Percentiles rank a stretch among this genome's conserved stretches.
Evolutionary conservation across 495 filamentous ascomycete genomes (phyloP).

Genomic region (Parmelia sp.): DNA sequence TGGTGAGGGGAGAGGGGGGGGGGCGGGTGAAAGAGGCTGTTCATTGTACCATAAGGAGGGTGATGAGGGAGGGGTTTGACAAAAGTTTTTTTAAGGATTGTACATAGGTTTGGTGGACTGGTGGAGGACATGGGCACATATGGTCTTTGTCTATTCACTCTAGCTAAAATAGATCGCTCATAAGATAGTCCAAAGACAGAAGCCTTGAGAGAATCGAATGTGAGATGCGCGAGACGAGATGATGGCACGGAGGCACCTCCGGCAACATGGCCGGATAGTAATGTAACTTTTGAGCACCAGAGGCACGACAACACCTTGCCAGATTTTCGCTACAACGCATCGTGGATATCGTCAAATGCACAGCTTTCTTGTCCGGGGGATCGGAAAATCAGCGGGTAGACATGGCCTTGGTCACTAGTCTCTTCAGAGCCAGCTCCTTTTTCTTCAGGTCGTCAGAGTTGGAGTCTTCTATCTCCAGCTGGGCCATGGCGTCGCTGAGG

Average conservation of each 20-base stretch:
- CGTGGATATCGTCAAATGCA: slow-evolving; percentile 18
- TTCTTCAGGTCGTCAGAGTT: slow-evolving; percentile 95
- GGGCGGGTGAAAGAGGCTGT: background rate
- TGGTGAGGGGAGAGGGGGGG: background rate
- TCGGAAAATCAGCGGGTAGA: slow-evolving; percentile 61
- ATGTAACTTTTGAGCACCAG: slow-evolving; percentile 14
- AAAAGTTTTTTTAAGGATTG: background rate
- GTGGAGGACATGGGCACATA: background rate
- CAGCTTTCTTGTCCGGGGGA: background rate
- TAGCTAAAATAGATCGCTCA: background rate
- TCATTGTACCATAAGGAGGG: background rate
- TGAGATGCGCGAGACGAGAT: background rate
- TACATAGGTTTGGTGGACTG: background rate
- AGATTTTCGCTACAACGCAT: slow-evolving; percentile 7
- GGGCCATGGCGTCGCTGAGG: slow-evolving; percentile 77
- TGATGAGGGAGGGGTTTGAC: too few species aligned
- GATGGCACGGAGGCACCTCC: background rate
- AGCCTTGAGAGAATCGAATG: background rate
- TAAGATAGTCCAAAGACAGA: background rate
- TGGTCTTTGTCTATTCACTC: background rate
- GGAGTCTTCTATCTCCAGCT: slow-evolving; percentile 83
- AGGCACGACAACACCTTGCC: background rate
- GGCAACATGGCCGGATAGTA: slow-evolving; percentile 1
- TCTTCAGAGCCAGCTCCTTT: slow-evolving; percentile 98
- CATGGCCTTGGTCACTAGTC: slow-evolving; percentile 96